Percentiles rank a stretch among this genome's conserved stretches.
Conservation (phyloP, 148 eudicot genomes). For the Amaranthus cruentus region DNA sequence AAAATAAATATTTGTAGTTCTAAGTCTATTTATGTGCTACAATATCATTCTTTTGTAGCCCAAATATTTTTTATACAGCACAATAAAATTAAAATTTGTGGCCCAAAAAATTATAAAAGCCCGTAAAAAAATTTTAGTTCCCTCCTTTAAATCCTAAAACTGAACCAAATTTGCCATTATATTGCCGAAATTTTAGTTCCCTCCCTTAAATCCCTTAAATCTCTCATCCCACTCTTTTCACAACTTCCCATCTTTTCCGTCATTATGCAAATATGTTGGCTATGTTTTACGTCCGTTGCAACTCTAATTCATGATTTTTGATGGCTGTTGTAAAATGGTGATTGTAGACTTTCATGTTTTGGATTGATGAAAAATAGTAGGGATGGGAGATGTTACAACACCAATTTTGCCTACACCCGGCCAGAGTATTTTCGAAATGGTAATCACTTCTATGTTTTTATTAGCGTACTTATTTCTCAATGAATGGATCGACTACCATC, state of each 20-base stretch:
- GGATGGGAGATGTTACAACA: conserved; percentile 84
- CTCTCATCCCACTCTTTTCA: too few species aligned
- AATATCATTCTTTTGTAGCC: too few species aligned
- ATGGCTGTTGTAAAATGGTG: conserved; percentile 55
- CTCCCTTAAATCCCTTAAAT: too few species aligned
- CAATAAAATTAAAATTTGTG: too few species aligned
- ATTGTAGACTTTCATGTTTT: conserved; percentile 86
- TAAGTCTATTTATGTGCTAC: too few species aligned
- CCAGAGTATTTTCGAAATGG: conserved; percentile 89
- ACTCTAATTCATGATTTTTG: conserved; percentile 21
- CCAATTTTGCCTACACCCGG: conserved; percentile 86
- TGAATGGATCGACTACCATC: not conserved
- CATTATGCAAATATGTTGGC: not conserved
- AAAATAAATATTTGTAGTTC: too few species aligned
- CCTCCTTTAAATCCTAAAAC: too few species aligned
- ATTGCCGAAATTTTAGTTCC: too few species aligned
- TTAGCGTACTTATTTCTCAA: not conserved
- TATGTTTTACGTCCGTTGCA: conserved; percentile 6
- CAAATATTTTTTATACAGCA: too few species aligned
- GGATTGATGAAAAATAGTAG: conserved; percentile 84
- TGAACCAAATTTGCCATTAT: too few species aligned
- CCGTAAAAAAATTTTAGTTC: too few species aligned
- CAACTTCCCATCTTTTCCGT: not conserved
- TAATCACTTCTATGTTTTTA: conserved; percentile 17
- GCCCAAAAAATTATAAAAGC: too few species aligned